Conservation (phyloP, 2,329 filamentous ascomycete genomes). For the Pseudogymnoascus sp. region DNA sequence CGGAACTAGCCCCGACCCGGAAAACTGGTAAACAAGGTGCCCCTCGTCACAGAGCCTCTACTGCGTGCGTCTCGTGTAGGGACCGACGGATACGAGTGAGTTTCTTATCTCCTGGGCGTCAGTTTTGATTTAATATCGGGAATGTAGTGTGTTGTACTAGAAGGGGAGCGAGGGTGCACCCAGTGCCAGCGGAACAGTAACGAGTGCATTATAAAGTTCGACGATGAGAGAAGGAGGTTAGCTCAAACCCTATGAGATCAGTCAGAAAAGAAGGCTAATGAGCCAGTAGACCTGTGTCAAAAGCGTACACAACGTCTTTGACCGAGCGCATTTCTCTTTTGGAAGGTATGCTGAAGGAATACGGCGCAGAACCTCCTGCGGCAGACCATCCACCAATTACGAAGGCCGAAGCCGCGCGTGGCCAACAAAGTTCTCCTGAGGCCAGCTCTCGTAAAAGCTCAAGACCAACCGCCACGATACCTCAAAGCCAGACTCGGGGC, state of each 20-base stretch:
- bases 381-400: constrained; percentile 46
- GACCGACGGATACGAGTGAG: constrained; percentile 34
- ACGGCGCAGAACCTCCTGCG: constrained; percentile 40
- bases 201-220: constrained; percentile 47
- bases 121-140: constrained; percentile 11
- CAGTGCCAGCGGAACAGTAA: constrained; percentile 43
- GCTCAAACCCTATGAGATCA: constrained; percentile 15
- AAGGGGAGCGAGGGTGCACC: constrained; percentile 41
- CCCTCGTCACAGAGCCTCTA: constrained; percentile 39
- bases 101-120: neutral
- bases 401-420: constrained; percentile 29
- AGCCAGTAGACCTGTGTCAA: constrained; percentile 41
- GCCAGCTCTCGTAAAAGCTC: neutral
- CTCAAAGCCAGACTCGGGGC: neutral
- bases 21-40: constrained; percentile 15
- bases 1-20: constrained; percentile 8
- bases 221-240: constrained; percentile 46
- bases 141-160: constrained; percentile 44
- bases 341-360: constrained; percentile 42
- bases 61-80: constrained; percentile 47
- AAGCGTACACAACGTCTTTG: constrained; percentile 49
- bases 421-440: constrained; percentile 20
- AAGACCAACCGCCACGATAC: constrained; percentile 5
- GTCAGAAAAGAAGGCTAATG: constrained; percentile 10
- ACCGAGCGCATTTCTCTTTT: constrained; percentile 45